A percentile compares a stretch with the other conserved stretches of the same genome.
phyloP scores from a whole-genome alignment of 2,329 filamentous ascomycete species.

The Verticillium albo-atrum region DNA sequence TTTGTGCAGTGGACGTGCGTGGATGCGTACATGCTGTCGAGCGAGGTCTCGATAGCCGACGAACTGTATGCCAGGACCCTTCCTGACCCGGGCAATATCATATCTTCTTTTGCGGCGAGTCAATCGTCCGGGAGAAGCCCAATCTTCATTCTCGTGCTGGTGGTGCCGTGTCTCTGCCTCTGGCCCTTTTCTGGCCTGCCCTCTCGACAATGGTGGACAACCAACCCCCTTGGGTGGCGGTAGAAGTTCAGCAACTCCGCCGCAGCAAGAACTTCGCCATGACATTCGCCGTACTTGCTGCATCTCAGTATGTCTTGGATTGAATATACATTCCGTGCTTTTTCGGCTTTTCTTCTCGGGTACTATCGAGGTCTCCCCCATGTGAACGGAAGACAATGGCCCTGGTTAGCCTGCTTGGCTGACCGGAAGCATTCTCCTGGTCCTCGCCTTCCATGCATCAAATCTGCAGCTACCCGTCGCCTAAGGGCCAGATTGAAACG shows the following conservation, averaged over 20 bases:
- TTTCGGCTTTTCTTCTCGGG: slow-evolving; percentile 1
- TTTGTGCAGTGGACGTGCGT: slow-evolving; percentile 10
- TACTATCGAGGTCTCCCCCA: slow-evolving; percentile 5
- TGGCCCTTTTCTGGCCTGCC: background rate
- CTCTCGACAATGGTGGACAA: background rate
- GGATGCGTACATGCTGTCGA: slow-evolving; percentile 7
- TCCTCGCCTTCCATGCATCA: slow-evolving; percentile 35
- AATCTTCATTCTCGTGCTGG: background rate
- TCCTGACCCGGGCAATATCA: background rate
- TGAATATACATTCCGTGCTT: background rate
- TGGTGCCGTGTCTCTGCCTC: background rate
- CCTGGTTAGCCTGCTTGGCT: background rate
- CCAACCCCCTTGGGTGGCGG: background rate
- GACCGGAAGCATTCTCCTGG: slow-evolving; percentile 12
- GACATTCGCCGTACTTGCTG: background rate
- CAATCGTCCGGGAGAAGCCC: background rate
- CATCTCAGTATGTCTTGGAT: background rate
- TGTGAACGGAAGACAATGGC: slow-evolving; percentile 5
- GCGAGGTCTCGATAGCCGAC: background rate
- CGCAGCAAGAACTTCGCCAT: background rate
- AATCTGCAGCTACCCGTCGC: slow-evolving; percentile 44
- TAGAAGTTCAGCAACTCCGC: background rate
- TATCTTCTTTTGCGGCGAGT: background rate
- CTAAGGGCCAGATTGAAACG: slow-evolving; percentile 40
- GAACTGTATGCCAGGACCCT: background rate